phyloP scores from a whole-genome alignment of 75 land plant genomes.

The Pseudotsuga menziesii region DNA sequence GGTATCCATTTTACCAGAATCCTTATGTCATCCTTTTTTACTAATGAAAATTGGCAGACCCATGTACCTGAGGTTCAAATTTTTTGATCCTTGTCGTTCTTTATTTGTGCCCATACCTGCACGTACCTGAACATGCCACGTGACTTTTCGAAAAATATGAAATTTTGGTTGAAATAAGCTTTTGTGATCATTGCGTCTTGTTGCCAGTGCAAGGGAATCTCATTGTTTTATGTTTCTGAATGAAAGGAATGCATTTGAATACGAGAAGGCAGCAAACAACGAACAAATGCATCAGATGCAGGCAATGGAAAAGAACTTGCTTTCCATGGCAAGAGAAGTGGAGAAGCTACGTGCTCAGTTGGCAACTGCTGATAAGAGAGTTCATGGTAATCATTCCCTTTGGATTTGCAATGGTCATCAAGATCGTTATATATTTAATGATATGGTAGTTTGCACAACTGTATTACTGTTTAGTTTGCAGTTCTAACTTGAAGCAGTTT shows the following conservation, averaged over 20 bases:
- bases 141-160: no score
- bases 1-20: no score
- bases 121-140: no score
- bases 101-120: no score
- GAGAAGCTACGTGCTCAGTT: slow-evolving; percentile 39
- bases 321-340: slow-evolving; percentile 40
- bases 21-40: no score
- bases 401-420: neutral
- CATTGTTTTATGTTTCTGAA: neutral
- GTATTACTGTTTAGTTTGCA: neutral
- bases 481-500: neutral
- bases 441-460: neutral
- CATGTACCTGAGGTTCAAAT: no score
- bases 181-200: no score
- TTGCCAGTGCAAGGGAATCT: neutral
- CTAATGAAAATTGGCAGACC: no score
- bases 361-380: slow-evolving; percentile 30
- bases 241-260: slow-evolving; percentile 31
- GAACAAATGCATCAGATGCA: slow-evolving; percentile 36
- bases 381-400: neutral
- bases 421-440: neutral
- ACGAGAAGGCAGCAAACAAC: slow-evolving; percentile 31
- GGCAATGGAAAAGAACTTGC: slow-evolving; percentile 40
- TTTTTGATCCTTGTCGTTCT: no score
- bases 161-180: no score